Evolutionary conservation across 768 basidiomycete species (phyloP).

Genomic region (Amanita phalloides): DNA sequence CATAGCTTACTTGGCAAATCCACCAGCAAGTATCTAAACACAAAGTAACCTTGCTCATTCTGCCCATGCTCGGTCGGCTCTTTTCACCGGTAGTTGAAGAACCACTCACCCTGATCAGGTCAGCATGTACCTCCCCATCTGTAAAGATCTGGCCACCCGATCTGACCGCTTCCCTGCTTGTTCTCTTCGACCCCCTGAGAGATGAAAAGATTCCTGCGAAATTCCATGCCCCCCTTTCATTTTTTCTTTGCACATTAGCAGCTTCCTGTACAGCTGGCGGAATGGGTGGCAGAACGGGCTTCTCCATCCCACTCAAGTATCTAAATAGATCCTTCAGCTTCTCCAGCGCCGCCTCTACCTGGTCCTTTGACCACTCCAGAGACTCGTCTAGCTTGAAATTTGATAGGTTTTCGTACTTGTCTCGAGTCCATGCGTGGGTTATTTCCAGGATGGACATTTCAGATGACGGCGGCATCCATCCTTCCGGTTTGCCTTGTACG

Average conservation of each 20-base stretch:
- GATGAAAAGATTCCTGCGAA: slow-evolving; percentile 64
- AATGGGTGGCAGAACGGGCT: slow-evolving; percentile 20
- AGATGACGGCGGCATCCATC: slow-evolving; percentile 18
- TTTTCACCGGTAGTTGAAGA: slow-evolving; percentile 3
- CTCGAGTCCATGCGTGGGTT: slow-evolving; percentile 29
- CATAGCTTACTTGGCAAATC: slow-evolving; percentile 64
- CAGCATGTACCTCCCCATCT: slow-evolving; percentile 77
- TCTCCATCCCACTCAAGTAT: slow-evolving; percentile 60
- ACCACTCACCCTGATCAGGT: slow-evolving; percentile 55
- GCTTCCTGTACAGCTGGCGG: slow-evolving; percentile 12
- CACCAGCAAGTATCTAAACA: slow-evolving; percentile 66
- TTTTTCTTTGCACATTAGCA: slow-evolving; percentile 16
- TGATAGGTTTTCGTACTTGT: slow-evolving; percentile 27
- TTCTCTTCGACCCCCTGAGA: slow-evolving; percentile 30
- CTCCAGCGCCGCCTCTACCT: slow-evolving; percentile 29
- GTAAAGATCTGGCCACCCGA: slow-evolving; percentile 37
- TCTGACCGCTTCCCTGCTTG: slow-evolving; percentile 18
- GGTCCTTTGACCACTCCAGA: slow-evolving; percentile 33
- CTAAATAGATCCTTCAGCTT: slow-evolving; percentile 49
- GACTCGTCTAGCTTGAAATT: slow-evolving; percentile 49
- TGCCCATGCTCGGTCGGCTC: slow-evolving; percentile 17
- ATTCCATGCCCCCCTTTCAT: slow-evolving; percentile 35
- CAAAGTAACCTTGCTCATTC: slow-evolving; percentile 71
- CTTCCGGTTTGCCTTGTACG: slow-evolving; percentile 49
- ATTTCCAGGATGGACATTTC: slow-evolving; percentile 36